These are phyloP conservation scores for Sarocladiaceae sp. DNA, from an alignment of 2,329 filamentous ascomycete genomes.

Conservation along the genomic window DNA sequence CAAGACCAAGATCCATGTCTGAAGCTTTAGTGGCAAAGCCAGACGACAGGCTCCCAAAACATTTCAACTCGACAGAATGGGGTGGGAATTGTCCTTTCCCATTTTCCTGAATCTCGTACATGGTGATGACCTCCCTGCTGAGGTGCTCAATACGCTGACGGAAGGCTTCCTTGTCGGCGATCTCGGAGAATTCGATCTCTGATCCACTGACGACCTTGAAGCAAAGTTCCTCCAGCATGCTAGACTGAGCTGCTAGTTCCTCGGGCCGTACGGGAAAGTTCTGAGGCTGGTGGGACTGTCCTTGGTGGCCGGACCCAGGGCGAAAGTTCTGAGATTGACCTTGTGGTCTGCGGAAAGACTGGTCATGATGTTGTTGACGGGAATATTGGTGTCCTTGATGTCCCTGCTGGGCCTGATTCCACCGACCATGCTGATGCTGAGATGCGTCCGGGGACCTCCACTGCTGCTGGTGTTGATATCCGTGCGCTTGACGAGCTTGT, in stretches of 20 bases:
- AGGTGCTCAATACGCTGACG: constrained; percentile 59
- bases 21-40: constrained; percentile 86
- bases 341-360: neutral
- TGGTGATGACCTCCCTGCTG: constrained; percentile 54
- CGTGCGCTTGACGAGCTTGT: constrained; percentile 18
- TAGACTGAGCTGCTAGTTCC: constrained; percentile 44
- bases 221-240: constrained; percentile 46
- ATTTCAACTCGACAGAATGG: constrained; percentile 62
- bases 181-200: constrained; percentile 60
- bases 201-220: constrained; percentile 43
- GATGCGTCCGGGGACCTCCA: constrained; percentile 1
- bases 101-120: constrained; percentile 41
- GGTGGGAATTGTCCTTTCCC: constrained; percentile 41
- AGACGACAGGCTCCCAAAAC: constrained; percentile 78
- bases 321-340: constrained; percentile 1
- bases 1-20: constrained; percentile 82
- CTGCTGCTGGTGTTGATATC: constrained; percentile 18
- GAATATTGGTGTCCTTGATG: constrained; percentile 12
- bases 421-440: constrained; percentile 9
- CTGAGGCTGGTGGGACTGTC: constrained; percentile 20
- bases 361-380: constrained; percentile 1
- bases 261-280: constrained; percentile 33
- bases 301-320: constrained; percentile 10
- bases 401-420: constrained; percentile 7
- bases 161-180: constrained; percentile 68